Base-by-base conservation (phyloP, 441 rosid species). In the Adansonia madagascariensis region DNA sequence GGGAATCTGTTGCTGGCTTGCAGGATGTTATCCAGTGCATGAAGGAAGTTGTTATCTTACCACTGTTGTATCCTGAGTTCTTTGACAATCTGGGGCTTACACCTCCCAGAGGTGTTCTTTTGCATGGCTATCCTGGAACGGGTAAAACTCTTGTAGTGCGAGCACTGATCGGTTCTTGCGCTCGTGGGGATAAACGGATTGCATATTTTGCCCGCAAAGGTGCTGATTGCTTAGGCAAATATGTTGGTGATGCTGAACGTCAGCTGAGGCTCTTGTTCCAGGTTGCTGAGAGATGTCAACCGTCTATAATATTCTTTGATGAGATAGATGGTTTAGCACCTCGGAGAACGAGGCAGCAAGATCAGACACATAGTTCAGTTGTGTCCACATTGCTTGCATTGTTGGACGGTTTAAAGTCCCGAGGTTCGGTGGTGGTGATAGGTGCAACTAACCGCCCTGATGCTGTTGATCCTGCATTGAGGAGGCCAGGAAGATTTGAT, bases 1-100 rank as follows among this genome's bases (percentile, higher is more conserved):
- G 98, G 98, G 99, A 94, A 80, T 96, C 99, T 80, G 98, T 96
- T 86, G 98, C 99, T 79, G 98, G 99, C 75, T 97, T 96, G 82
- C 92, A 91, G 82, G 91, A 89, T 87, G 99, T 94, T 72, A 90
- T 95, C 75, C 90, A 82, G 75, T 94, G 98, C 81, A 89, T 96
- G 98, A 96, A 94, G 86, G 99, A 96, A 87, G 98, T 91, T 78
- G 98, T 96, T 82, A 86, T 96, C 83, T 84, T 96, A 84, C 99
- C 99, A 4, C 90, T 96, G 59, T 78, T 96, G 59, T 96, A 94
- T 87, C 98, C 99, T 17, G 96, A 96, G 79, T 94, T 94, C 85
- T 96, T 92, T 84, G 92, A 86, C 78, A 92, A 91, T 85, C 86
- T 90, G 72, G 98, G 98, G 73, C 90, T 96, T 65, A 91, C 98